Conservation (phyloP, 352 stramenopile species). For the Pythium aristosporum region DNA sequence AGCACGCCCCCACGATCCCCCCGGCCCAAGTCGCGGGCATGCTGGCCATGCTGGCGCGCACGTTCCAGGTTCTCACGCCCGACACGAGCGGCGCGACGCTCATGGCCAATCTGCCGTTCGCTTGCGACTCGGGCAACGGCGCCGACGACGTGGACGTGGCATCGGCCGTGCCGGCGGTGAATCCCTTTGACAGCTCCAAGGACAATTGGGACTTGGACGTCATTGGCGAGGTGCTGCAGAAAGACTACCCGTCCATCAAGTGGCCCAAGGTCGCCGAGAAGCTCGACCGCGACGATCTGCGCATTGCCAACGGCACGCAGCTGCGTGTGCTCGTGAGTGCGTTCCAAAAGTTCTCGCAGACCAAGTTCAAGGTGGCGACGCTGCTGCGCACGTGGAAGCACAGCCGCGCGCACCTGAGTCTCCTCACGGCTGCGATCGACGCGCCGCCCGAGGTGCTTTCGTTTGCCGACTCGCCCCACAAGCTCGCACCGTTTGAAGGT, state of each 20-base stretch:
- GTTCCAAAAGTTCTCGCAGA: slow-evolving; percentile 80
- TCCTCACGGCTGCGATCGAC: slow-evolving; percentile 79
- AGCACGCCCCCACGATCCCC: slow-evolving; percentile 79
- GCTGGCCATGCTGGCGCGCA: slow-evolving; percentile 85
- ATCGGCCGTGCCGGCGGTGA: slow-evolving; percentile 26
- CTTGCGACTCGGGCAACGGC: slow-evolving; percentile 47
- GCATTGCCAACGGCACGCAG: slow-evolving; percentile 59
- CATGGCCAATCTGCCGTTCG: slow-evolving; percentile 80
- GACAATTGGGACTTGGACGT: slow-evolving; percentile 85
- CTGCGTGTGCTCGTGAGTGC: slow-evolving; percentile 74
- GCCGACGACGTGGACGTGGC: slow-evolving; percentile 26
- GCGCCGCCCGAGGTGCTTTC: slow-evolving; percentile 76
- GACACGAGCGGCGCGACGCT: slow-evolving; percentile 72
- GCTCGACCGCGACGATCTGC: slow-evolving; percentile 73
- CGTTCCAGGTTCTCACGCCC: slow-evolving; percentile 64
- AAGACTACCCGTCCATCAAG: slow-evolving; percentile 84
- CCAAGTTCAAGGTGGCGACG: slow-evolving; percentile 72
- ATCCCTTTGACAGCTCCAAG: slow-evolving; percentile 32
- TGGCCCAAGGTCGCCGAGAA: slow-evolving; percentile 86
- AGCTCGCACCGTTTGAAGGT: slow-evolving; percentile 83
- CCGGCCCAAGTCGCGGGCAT: slow-evolving; percentile 86
- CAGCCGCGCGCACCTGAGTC: slow-evolving; percentile 68
- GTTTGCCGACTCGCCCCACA: slow-evolving; percentile 78
- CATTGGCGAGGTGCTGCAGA: slow-evolving; percentile 82
- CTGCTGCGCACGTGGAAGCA: slow-evolving; percentile 81